Base-by-base conservation (phyloP, 768 basidiomycete species). In the Termitomyces sp. region DNA sequence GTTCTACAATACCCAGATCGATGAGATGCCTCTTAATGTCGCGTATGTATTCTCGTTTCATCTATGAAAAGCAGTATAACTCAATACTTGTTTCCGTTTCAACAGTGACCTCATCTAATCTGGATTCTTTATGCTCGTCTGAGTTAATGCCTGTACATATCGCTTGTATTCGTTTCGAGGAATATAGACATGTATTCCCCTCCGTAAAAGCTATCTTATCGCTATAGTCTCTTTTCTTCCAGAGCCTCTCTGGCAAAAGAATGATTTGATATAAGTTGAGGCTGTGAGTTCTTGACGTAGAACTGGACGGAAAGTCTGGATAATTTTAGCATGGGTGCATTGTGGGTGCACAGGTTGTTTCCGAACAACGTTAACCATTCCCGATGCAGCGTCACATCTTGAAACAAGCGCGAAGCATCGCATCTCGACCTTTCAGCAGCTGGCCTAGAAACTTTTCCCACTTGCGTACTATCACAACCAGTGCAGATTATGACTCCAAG, bases 11-110 rank as follows among this genome's bases (percentile, higher is more conserved):
- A 96, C 93, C 38, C 92, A 96, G 80, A 96, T 98, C 77, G 94
- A 96, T 78, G 94, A 97, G 79, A 96, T 98, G 95, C 95, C 95
- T 66, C 85, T 96, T 74, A 96, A 96, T 76, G 92, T 96, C 75
- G 92, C 92, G 89, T 89, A 78, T 69, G 86, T 86, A 61, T 45
- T 32, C 48, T 62, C 15, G 48, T 24, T 5, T 16, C 1, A 16
- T 24, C 5, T 20, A 24, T 24, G 6, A 20, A 39, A 7, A 35
- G 24, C 15, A 9, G 4, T 39, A 28, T 7, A 12, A 36, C 16
- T 44, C 6, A 7, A 42, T 18, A 20, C 3, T 32, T 59, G 20
- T 52, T 20, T n/a, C 61, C 62, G 57, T 42, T 33, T 33, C 33
- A 69, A 13, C 66, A 91, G 90, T 69, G 90, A 92, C 77, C 88